Evolutionary conservation across 2,329 filamentous ascomycete genomes (phyloP), one percentile per base, ranked within the genome.

Genomic region (Coniosporium tulheliwenetii): DNA sequence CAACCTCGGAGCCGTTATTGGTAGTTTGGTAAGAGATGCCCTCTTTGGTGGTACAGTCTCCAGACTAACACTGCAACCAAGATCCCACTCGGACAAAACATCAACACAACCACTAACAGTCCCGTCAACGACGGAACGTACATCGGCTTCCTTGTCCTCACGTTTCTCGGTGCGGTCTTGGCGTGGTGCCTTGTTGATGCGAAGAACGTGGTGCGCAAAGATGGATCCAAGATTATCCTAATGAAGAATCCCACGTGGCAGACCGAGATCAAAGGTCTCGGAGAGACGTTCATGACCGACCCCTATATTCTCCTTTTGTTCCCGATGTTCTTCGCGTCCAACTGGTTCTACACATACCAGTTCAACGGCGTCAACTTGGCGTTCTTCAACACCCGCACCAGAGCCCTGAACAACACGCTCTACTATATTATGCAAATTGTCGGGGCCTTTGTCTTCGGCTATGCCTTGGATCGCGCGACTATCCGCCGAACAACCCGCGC

Each of bases 171-270:
- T 37, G 82, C 82, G 45, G 50, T 75, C 10, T 65, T 93, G 2
- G 74, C 81, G 29, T 75, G 83, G 53, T 65, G 70, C 34, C 71
- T 93, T 3, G 76, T 76, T 52, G 76, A 91, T 52, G 81, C 82
- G 32, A 73, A 73, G 49, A 72, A 76, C 41, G 73, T 94, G 46
- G 65, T 83, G 48, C 84, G 86, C 45, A 67, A 71, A 32, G 85
- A 94, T 55, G 84, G 85, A 43, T 81, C 81, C 43, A 64, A 76
- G 44, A 77, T 93, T 54, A 85, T 93, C 46, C 62, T 87, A 46
- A 93, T 89, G 81, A 89, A 91, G 67, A 83, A 93, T 60, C 86
- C 86, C 3, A 83, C 81, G 39, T 93, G 83, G 82, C 75, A 75
- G 53, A 79, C 81, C 2, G 86, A 94, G 62, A 60, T 93, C 45